phyloP scores from a whole-genome alignment of 495 filamentous ascomycete species.

The Collariella sp. region DNA sequence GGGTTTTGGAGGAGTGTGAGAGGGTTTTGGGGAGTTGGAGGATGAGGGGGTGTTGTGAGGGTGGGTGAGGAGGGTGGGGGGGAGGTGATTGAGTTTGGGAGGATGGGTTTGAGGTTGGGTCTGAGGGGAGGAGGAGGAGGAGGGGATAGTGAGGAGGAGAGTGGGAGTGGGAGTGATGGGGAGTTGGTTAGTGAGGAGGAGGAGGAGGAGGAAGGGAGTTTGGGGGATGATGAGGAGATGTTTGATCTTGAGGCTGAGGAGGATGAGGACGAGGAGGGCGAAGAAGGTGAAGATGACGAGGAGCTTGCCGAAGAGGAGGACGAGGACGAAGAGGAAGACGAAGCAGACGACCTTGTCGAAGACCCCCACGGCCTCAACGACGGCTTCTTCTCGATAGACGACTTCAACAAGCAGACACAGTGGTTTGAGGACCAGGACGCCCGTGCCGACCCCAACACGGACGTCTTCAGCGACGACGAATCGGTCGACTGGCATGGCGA shows the following conservation, averaged over 20 bases:
- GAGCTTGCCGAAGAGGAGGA: constrained; percentile 23
- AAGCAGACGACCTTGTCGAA: constrained; percentile 36
- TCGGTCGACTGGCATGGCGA: constrained; percentile 77
- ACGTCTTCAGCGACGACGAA: constrained; percentile 62
- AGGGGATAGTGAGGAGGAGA: too few species aligned
- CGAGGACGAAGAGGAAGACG: constrained; percentile 25
- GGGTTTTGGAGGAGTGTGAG: constrained; percentile 32
- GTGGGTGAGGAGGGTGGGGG: constrained; percentile 13
- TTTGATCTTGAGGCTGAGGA: constrained; percentile 20
- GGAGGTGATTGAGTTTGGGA: constrained; percentile 35
- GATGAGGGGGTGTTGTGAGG: constrained; percentile 27
- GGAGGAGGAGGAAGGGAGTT: constrained; percentile 33
- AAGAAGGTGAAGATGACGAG: constrained; percentile 20
- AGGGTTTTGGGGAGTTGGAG: constrained; percentile 45
- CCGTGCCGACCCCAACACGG: constrained; percentile 52
- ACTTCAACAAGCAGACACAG: constrained; percentile 91
- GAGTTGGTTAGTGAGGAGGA: constrained; percentile 29
- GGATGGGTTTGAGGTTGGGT: constrained; percentile 42
- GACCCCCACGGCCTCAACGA: constrained; percentile 67
- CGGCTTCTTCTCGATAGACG: constrained; percentile 95
- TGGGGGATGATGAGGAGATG: constrained; percentile 32
- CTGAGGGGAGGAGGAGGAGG: constrained; percentile 25
- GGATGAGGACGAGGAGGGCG: constrained; percentile 18
- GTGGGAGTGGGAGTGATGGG: constrained; percentile 27
- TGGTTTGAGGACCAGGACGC: constrained; percentile 76